phyloP scores from a whole-genome alignment of 1,284 basidiomycete genomes.

The Malassezia pachydermatis region DNA sequence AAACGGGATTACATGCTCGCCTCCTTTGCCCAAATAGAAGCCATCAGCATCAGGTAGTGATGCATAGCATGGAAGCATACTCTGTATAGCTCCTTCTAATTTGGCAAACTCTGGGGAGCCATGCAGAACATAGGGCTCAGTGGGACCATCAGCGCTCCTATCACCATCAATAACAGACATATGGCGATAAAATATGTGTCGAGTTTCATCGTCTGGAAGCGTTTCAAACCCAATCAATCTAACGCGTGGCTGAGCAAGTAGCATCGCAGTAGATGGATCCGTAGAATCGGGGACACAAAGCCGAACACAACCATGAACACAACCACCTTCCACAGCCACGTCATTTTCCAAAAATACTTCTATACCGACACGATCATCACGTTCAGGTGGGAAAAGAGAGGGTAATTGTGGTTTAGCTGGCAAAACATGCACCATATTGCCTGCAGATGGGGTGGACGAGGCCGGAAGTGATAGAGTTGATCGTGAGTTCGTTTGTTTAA shows the following conservation, averaged over 20 bases:
- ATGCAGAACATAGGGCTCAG: conserved; percentile 41
- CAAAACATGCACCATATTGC: conserved; percentile 15
- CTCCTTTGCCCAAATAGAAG: conserved; percentile 54
- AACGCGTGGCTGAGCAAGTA: conserved; percentile 68
- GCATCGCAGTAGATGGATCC: conserved; percentile 53
- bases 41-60: conserved; percentile 59
- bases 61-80: conserved; percentile 52
- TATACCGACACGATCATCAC: conserved; percentile 60
- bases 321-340: conserved; percentile 69
- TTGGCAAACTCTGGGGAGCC: conserved; percentile 33
- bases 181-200: conserved; percentile 79
- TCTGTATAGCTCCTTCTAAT: conserved; percentile 51
- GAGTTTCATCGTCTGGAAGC: conserved; percentile 56
- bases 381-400: conserved; percentile 25
- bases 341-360: conserved; percentile 70
- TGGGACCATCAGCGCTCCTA: conserved; percentile 28
- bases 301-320: conserved; percentile 63
- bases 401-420: conserved; percentile 15
- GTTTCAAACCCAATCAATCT: conserved; percentile 77
- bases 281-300: conserved; percentile 58
- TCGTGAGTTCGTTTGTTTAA: too few species aligned
- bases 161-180: conserved; percentile 55
- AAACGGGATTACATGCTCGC: conserved; percentile 67
- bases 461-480: neutral
- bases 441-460: conserved; percentile 4